Conservation (phyloP, 1,139 yeast species). For the Oligophagozyma castellii region DNA sequence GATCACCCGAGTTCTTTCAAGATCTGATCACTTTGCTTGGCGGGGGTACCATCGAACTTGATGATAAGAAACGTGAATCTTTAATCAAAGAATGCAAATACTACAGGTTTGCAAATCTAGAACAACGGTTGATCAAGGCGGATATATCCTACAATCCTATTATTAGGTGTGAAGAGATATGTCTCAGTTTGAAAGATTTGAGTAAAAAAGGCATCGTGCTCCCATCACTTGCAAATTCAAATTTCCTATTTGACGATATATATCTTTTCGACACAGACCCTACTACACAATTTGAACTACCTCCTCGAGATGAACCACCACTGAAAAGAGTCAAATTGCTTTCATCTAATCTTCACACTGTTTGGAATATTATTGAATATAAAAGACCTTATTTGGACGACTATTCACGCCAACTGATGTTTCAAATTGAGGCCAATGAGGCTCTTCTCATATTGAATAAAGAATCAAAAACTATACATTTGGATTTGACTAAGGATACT, state of each 20-base stretch:
- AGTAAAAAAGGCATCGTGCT: slow-evolving; percentile 29
- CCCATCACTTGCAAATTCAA: not conserved
- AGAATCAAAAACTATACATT: slow-evolving; percentile 17
- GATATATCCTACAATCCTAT: slow-evolving; percentile 40
- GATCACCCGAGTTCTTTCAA: slow-evolving; percentile 46
- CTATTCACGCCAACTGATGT: slow-evolving; percentile 35
- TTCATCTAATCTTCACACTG: slow-evolving; percentile 3
- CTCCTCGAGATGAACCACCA: slow-evolving; percentile 4
- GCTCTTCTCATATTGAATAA: slow-evolving; percentile 18
- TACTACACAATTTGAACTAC: slow-evolving; percentile 1
- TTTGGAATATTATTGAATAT: slow-evolving; percentile 27
- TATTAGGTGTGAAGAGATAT: slow-evolving; percentile 38
- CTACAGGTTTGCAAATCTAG: slow-evolving; percentile 62
- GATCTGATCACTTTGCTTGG: slow-evolving; percentile 43
- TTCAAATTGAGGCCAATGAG: slow-evolving; percentile 36
- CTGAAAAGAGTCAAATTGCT: slow-evolving; percentile 6
- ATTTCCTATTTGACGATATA: not conserved
- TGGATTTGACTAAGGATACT: slow-evolving; percentile 20
- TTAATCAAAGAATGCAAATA: slow-evolving; percentile 60
- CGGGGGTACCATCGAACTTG: slow-evolving; percentile 42
- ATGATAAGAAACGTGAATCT: slow-evolving; percentile 37
- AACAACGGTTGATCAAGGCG: slow-evolving; percentile 51
- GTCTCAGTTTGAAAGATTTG: slow-evolving; percentile 38
- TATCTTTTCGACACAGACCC: slow-evolving; percentile 1
- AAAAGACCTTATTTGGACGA: slow-evolving; percentile 47